Evolutionary conservation across 768 basidiomycete species (phyloP), one percentile per base, ranked within the genome.

Genomic region (Russula griseocarnosa): DNA sequence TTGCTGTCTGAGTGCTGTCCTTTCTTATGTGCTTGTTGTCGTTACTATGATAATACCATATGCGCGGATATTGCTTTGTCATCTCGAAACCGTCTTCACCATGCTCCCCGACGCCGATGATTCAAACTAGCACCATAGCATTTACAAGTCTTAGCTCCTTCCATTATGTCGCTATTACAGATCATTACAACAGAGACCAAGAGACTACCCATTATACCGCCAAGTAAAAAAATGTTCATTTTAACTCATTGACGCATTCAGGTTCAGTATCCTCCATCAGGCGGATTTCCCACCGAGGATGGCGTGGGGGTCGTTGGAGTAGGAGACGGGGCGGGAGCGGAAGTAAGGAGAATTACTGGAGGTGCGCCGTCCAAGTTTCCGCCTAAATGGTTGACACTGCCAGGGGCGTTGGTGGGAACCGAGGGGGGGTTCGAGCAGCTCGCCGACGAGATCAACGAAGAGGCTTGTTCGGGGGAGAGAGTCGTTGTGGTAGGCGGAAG

Each of bases 381-480:
- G 22, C 55, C 26, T 3, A 36, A 3, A 16, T 57, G 40, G 32
- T 57, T 55, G 32, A 10, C 47, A n/a, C 4, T 22, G 22, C 22
- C 26, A 13, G 65, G 40, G 55, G 28, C 24, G 3, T 58, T 46
- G 58, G 52, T 63, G 20, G 74, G 74, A n/a, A 73, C 65, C 30
- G 80, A 66, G 62, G 76, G 36, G 4, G 13, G 5, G 3, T 36
- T 36, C 36, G 36, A 36, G 36, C 11, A 78, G 18, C 40, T 60
- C 20, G 40, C 40, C 13, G 55, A 38, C 11, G 55, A 28, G 55
- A 65, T 1, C 16, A 61, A 16, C 14, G n/a, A 16, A 34, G 77
- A 73, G 4, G 79, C 82, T 36, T 79, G 75, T 13, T 76, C 67
- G 10, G 81, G 80, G 28, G 75, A 72, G 49, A 84, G 70, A 2